Evolutionary conservation across 495 filamentous ascomycete genomes (phyloP), one percentile per base, ranked within the genome.

Genomic region (Sporormia fimetaria): DNA sequence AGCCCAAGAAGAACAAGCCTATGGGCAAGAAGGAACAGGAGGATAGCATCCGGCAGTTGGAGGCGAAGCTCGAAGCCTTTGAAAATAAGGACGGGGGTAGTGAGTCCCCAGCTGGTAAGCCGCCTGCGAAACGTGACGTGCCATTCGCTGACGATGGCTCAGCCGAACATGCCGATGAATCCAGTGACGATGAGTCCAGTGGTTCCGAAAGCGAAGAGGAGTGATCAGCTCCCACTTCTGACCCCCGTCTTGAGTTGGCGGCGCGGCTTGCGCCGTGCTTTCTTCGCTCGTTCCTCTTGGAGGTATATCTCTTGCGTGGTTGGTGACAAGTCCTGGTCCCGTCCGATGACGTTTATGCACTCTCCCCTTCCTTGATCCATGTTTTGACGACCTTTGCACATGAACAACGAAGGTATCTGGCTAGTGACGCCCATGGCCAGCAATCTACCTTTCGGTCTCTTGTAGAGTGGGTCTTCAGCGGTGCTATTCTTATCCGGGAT

Each of bases 1-100:
- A 83, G 62, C 73, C 80, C 11, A 94, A 93, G 68, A 98, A 98
- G 71, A 94, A 98, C 65, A 96, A 95, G 69, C 90, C 90, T 0
- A 98, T 96, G 90, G 88, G 81, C 67, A 88, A 87, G 61, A 67
- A 64, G 15, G 88, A 98, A 63, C 90, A 98, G 62, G 87, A 95
- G 57, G 75, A 78, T 6, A 81, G 80, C 51, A 93, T 98, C 57
- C 72, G 76, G 37, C 73, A 82, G 61, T 74, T 98, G 12, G 70
- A 79, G 57, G 73, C 42, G 23, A 47, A 72, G 52, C 64, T 76
- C 3, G 59, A 66, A 32, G 48, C 44, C 20, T 66, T 57, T 33
- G 28, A 57, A 8, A 29, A 16, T 6, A 36, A 27, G 20, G 40
- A 24, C 20, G 49, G 45, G 9, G 45, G 40, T 14, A 46, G 44